Evolutionary conservation across 202 grass and related monocot genomes (phyloP), one percentile per base, ranked within the genome.

Genomic region (Digitaria exilis): DNA sequence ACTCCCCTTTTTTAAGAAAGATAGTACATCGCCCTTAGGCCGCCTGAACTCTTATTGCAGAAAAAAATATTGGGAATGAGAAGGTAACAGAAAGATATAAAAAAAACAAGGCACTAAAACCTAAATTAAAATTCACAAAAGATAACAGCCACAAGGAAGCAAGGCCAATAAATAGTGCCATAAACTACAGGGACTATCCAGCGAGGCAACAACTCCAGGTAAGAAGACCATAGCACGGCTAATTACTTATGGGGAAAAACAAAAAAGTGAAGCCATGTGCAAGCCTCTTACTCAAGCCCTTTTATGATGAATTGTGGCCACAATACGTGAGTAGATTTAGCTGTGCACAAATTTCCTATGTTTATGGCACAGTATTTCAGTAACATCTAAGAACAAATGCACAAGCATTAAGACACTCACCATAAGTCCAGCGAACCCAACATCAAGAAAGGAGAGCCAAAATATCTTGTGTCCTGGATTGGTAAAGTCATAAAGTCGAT

Each of bases 351-450:
- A 62, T 41, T 26, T 58, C 3, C 31, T 10, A 85, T 76, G 25
- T 79, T 62, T 19, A 7, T 25, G 31, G 22, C 60, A 35, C 4
- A 45, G 17, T 15, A 79, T 44, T 76, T 70, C 31, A 69, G 73
- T 82, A 78, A 19, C 3, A 78, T 52, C 17, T 55, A 79, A 54
- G 42, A 82, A 82, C 25, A 48, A 83, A 73, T 73, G 54, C 7
- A 80, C 64, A 28, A 84, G n/a, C 35, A 56, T 76, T 37, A 52
- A 60, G 56, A 65, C 10, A 88, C 62, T 67, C 81, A 99, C 96
- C 96, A 96, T 96, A 81, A 99, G 91, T 86, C 93, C 96, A 80
- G 93, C 89, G 60, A 99, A 94, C 5, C 96, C 96, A 80, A 94
- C 81, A 88, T 99, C 93, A 71, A 96, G 88, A 84, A 99, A 86